Percentiles rank a stretch among this genome's conserved stretches.
phyloP scores from a whole-genome alignment of 2,329 filamentous ascomycete species.

The Calonectria pseudoreteaudii region DNA sequence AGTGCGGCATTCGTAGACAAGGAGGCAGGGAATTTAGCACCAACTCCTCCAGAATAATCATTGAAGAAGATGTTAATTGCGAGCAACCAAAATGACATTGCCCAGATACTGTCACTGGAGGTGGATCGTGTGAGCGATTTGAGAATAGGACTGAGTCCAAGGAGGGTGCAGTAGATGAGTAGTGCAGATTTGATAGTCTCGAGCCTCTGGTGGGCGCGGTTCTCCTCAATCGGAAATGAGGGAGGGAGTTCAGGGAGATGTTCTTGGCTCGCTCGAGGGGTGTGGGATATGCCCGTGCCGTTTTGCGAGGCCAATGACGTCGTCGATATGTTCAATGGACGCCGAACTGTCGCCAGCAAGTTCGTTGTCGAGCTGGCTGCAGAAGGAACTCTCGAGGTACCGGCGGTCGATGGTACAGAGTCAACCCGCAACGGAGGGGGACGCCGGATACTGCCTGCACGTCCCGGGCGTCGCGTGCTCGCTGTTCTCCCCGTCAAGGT shows the following conservation, averaged over 20 bases:
- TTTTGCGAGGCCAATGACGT: constrained; percentile 61
- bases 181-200: constrained; percentile 92
- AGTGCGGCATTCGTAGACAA: constrained; percentile 95
- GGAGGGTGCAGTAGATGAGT: constrained; percentile 90
- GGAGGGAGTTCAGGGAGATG: constrained; percentile 44
- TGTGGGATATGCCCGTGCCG: constrained; percentile 35
- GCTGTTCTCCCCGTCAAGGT: constrained; percentile 49
- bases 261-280: constrained; percentile 46
- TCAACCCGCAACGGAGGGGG: constrained; percentile 46
- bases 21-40: constrained; percentile 74
- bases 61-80: constrained; percentile 98
- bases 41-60: constrained; percentile 84
- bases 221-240: constrained; percentile 49
- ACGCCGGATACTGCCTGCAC: constrained; percentile 53
- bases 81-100: constrained; percentile 92
- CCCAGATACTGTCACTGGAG: constrained; percentile 95
- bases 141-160: constrained; percentile 93
- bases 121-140: constrained; percentile 96
- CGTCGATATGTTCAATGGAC: constrained; percentile 66
- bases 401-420: constrained; percentile 40
- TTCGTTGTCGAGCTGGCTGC: constrained; percentile 62
- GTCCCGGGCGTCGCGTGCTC: constrained; percentile 48
- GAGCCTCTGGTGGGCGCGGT: constrained; percentile 65
- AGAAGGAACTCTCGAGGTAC: constrained; percentile 42
- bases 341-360: constrained; percentile 48